Evolutionary conservation across 345 rosid species (phyloP).

Genomic region (Schrenkiella parvula): DNA sequence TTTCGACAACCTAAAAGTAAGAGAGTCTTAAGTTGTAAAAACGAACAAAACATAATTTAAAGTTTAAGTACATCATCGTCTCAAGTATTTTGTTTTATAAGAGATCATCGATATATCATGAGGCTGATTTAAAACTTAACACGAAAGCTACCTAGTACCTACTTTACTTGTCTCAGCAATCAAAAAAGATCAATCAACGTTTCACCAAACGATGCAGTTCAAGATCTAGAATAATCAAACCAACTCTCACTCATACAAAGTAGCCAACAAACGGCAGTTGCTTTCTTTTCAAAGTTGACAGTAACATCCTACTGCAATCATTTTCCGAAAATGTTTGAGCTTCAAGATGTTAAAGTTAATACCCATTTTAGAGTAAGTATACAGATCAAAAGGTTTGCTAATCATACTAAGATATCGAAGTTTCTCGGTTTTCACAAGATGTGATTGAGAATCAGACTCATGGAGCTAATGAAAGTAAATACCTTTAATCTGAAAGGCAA

Average conservation of each 20-base stretch:
- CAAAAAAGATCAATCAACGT: not conserved
- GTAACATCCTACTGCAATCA: not conserved
- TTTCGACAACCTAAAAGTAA: not conserved
- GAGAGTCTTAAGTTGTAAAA: not conserved
- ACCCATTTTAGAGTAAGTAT: slow-evolving; percentile 16
- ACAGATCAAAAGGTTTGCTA: not conserved
- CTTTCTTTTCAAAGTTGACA: not conserved
- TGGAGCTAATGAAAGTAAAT: not conserved
- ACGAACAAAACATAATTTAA: not conserved
- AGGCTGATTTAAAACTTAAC: not conserved
- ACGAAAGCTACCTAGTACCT: slow-evolving; percentile 11
- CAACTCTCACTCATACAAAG: not conserved
- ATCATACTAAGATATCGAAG: not conserved
- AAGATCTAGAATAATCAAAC: not conserved
- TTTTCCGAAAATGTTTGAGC: slow-evolving; percentile 1
- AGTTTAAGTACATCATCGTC: not conserved
- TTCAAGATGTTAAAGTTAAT: not conserved
- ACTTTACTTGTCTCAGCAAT: slow-evolving; percentile 4
- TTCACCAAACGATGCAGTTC: not conserved
- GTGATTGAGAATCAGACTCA: not conserved
- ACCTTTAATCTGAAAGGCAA: not conserved
- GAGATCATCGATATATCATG: not conserved
- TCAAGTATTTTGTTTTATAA: not conserved
- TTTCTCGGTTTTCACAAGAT: not conserved
- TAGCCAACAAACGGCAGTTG: not conserved